A percentile compares a stretch with the other conserved stretches of the same genome.
These are phyloP conservation scores for Aotearoamyces nothofagi DNA, from an alignment of 2,329 filamentous ascomycete genomes.

Conservation along the genomic window DNA sequence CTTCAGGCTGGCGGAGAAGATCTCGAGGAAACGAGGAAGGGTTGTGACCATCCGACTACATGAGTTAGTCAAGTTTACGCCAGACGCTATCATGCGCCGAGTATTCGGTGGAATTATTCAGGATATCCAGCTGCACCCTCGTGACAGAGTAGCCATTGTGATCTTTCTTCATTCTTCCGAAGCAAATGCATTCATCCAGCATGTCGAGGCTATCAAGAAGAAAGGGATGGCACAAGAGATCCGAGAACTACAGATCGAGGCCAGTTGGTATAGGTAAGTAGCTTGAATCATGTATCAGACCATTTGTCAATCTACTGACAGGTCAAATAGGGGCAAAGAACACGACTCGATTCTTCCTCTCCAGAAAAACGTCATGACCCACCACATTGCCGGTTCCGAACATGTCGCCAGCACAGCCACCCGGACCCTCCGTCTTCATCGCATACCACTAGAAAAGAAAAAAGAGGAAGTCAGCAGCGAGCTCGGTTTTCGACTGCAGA, in stretches of 20 bases:
- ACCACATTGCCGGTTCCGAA: no score
- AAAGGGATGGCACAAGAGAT: constrained; percentile 3
- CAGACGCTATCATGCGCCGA: constrained; percentile 1
- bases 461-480: constrained; percentile 1
- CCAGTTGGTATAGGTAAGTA: constrained; percentile 2
- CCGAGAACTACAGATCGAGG: constrained; percentile 4
- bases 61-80: constrained; percentile 2
- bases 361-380: background rate
- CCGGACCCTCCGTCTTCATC: background rate
- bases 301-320: background rate
- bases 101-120: constrained; percentile 4
- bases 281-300: background rate
- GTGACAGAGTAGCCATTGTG: constrained; percentile 2
- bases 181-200: constrained; percentile 3
- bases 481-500: background rate
- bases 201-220: constrained; percentile 1
- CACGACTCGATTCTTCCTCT: background rate
- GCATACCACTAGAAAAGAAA: constrained; percentile 1
- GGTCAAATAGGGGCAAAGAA: background rate
- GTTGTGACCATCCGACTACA: constrained; percentile 3
- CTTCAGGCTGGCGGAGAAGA: background rate
- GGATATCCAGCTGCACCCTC: constrained; percentile 4
- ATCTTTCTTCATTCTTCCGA: constrained; percentile 3
- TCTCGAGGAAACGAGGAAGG: background rate
- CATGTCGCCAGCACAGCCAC: background rate